Percentiles rank a stretch among this genome's conserved stretches.
Evolutionary conservation across 495 filamentous ascomycete genomes (phyloP).

Genomic region (Daldinia loculata): DNA sequence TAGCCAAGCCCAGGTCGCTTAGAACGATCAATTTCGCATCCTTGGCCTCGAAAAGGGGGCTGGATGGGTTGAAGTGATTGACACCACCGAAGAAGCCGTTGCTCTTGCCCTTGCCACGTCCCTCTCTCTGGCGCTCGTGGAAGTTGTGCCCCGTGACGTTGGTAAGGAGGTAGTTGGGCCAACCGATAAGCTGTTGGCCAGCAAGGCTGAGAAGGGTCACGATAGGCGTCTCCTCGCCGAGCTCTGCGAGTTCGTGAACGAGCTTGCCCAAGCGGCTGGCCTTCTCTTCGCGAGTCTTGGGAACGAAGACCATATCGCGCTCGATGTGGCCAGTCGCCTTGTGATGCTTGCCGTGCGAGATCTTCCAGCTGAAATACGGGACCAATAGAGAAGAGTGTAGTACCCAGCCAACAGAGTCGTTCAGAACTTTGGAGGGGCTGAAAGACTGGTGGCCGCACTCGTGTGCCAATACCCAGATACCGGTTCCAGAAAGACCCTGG

Average conservation of each 20-base stretch:
- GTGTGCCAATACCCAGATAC: constrained; percentile 85
- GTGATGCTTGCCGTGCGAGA: constrained; percentile 93
- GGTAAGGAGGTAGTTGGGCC: constrained; percentile 83
- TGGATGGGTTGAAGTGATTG: constrained; percentile 91
- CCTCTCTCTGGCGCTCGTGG: constrained; percentile 86
- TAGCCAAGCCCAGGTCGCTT: constrained; percentile 80
- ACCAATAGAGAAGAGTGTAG: constrained; percentile 84
- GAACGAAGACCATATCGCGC: constrained; percentile 97
- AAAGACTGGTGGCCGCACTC: constrained; percentile 91
- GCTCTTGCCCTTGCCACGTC: constrained; percentile 85
- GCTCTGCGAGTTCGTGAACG: constrained; percentile 81
- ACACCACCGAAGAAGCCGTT: constrained; percentile 84
- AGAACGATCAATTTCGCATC: constrained; percentile 83
- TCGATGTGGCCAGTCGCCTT: constrained; percentile 95
- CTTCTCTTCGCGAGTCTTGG: constrained; percentile 80
- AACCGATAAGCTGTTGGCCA: constrained; percentile 87
- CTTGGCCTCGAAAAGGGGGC: constrained; percentile 90
- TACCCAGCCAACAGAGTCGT: constrained; percentile 87
- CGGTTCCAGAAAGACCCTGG: constrained; percentile 81
- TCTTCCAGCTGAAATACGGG: constrained; percentile 93
- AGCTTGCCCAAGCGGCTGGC: constrained; percentile 73
- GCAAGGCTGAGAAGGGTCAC: constrained; percentile 75
- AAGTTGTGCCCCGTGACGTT: constrained; percentile 96
- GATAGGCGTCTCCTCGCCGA: constrained; percentile 94
- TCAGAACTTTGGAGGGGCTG: constrained; percentile 79